Evolutionary conservation across 2,329 filamentous ascomycete genomes (phyloP).

Genomic region (Alternaria sp.): DNA sequence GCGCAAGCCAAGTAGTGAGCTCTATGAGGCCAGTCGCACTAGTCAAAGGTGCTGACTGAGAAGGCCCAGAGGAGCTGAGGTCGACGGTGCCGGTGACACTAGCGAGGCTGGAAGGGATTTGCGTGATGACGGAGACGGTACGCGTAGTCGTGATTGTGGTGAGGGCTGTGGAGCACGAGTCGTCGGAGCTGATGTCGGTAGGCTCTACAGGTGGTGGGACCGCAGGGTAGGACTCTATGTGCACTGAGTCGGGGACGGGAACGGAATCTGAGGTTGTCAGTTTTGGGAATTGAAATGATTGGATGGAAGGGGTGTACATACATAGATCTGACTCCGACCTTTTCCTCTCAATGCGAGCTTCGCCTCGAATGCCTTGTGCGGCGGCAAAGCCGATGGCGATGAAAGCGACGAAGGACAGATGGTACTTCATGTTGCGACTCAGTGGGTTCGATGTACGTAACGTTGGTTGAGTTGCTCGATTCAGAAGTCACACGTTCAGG

Average conservation of each 20-base stretch:
- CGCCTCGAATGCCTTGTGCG: constrained; percentile 48
- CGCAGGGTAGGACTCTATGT: not conserved
- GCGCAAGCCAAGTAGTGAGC: not conserved
- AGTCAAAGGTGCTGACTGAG: not conserved
- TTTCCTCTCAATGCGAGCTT: not conserved
- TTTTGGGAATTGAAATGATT: not conserved
- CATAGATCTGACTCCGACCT: constrained; percentile 41
- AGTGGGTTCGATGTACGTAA: not conserved
- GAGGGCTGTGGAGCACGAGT: not conserved
- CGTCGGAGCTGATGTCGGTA: not conserved
- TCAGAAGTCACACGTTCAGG: not conserved
- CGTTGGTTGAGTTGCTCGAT: not conserved
- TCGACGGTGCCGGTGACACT: not conserved
- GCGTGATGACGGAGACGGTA: not conserved
- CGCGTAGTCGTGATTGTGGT: not conserved
- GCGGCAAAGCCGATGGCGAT: constrained; percentile 43
- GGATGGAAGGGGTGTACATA: not conserved
- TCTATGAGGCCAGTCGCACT: not conserved
- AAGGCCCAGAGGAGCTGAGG: not conserved
- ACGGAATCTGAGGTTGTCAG: not conserved
- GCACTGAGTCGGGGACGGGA: not conserved
- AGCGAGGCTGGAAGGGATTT: not conserved
- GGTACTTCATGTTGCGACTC: constrained; percentile 33
- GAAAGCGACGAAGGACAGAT: constrained; percentile 39
- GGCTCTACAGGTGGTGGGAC: not conserved